Evolutionary conservation across 257 asterid species (phyloP).

Genomic region (Solanum piurae): DNA sequence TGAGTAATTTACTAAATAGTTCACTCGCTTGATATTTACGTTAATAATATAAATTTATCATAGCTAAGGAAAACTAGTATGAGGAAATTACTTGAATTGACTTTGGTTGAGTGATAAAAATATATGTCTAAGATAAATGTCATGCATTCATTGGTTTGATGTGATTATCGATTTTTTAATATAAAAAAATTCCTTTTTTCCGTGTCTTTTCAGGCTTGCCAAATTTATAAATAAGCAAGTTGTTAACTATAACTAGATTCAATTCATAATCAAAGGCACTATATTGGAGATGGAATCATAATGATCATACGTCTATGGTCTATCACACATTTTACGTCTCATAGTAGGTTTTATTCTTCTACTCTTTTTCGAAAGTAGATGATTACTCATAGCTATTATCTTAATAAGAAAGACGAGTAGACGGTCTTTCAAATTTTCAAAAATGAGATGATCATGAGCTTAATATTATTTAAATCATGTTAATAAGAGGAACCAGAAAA

Average conservation of each 20-base stretch:
- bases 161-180: neutral
- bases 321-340: neutral
- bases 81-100: neutral
- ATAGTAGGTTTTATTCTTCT: neutral
- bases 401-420: neutral
- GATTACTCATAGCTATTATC: neutral
- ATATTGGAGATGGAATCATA: neutral
- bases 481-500: neutral
- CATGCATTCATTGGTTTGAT: neutral
- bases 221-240: neutral
- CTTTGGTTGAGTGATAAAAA: neutral
- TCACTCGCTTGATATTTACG: neutral
- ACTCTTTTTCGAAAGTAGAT: neutral
- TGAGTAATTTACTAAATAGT: neutral
- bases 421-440: neutral
- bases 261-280: neutral
- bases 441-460: neutral
- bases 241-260: neutral
- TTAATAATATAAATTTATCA: neutral
- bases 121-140: neutral
- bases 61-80: neutral
- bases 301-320: neutral
- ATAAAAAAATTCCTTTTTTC: neutral
- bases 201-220: neutral
- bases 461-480: neutral